phyloP scores from a whole-genome alignment of 2,329 filamentous ascomycete species.

The Aspergillus tanneri region DNA sequence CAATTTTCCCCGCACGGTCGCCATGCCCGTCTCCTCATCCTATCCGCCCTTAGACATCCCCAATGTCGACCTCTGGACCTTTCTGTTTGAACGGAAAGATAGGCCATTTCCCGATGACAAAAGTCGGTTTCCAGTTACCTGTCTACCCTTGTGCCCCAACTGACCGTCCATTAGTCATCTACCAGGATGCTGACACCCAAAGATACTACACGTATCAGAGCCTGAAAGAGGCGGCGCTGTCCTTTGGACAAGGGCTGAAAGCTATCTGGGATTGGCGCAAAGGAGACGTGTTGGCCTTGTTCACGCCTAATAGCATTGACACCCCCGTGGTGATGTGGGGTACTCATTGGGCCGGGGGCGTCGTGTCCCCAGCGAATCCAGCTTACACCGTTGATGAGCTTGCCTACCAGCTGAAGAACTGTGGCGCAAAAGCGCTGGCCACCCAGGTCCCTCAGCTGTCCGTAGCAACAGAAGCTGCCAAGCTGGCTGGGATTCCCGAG shows the following conservation, averaged over 20 bases:
- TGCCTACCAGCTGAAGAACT: conserved; percentile 78
- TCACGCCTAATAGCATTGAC: conserved; percentile 83
- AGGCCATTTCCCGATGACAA: conserved; percentile 69
- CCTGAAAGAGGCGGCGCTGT: conserved; percentile 62
- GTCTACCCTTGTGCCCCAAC: neutral
- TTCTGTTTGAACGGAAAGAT: conserved; percentile 70
- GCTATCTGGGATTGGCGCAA: conserved; percentile 74
- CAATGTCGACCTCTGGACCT: conserved; percentile 72
- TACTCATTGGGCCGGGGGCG: conserved; percentile 76
- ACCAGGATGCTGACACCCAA: conserved; percentile 70
- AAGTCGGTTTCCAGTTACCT: conserved; percentile 49
- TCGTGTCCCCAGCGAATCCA: conserved; percentile 83
- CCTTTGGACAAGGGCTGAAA: conserved; percentile 79
- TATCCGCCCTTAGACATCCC: conserved; percentile 69
- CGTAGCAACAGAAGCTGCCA: conserved; percentile 66
- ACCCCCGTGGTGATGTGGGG: conserved; percentile 76
- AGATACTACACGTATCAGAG: conserved; percentile 69
- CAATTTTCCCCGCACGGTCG: conserved; percentile 21
- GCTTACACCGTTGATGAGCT: conserved; percentile 82
- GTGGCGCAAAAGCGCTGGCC: conserved; percentile 69
- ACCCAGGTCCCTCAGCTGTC: conserved; percentile 70
- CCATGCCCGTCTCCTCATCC: conserved; percentile 69
- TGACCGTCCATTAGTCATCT: conserved; percentile 61
- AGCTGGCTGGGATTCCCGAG: conserved; percentile 66
- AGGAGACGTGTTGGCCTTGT: conserved; percentile 79